These are phyloP conservation scores for Podochytrium sp. DNA, from an alignment of 192 early-diverging fungal genomes.

Conservation along the genomic window DNA sequence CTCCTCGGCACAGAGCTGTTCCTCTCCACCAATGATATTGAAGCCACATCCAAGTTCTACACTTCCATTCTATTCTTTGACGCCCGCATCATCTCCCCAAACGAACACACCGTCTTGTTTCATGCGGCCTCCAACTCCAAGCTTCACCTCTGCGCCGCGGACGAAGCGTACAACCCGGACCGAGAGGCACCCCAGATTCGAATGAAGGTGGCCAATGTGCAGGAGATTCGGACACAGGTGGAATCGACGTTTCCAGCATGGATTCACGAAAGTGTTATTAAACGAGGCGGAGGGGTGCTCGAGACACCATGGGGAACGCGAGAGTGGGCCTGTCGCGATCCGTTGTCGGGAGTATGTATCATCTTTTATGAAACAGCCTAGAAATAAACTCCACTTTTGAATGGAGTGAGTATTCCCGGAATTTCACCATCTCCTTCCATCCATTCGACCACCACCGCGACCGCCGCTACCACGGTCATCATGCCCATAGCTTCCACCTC, in stretches of 20 bases:
- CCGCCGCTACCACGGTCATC: not conserved
- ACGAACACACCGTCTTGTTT: constrained; percentile 3
- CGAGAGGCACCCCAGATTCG: constrained; percentile 4
- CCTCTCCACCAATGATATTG: not conserved
- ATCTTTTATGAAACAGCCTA: not conserved
- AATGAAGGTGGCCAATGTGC: not conserved
- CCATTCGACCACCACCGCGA: constrained; percentile 1
- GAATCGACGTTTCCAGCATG: not conserved
- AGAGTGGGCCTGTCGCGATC: constrained; percentile 15
- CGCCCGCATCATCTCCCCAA: not conserved
- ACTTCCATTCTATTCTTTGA: not conserved
- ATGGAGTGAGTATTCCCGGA: not conserved
- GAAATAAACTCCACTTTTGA: not conserved
- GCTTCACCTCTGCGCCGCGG: not conserved
- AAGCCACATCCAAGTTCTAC: not conserved
- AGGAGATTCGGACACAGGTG: not conserved
- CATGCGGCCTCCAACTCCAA: not conserved
- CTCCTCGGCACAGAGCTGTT: not conserved
- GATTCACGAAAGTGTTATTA: constrained; percentile 1
- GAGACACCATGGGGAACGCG: constrained; percentile 5
- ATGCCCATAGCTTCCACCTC: not conserved
- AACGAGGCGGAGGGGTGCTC: not conserved
- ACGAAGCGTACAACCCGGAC: not conserved
- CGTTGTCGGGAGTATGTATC: not conserved
- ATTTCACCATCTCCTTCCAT: not conserved